Evolutionary conservation across 768 basidiomycete genomes (phyloP).

Genomic region (Suillus tomentosus): DNA sequence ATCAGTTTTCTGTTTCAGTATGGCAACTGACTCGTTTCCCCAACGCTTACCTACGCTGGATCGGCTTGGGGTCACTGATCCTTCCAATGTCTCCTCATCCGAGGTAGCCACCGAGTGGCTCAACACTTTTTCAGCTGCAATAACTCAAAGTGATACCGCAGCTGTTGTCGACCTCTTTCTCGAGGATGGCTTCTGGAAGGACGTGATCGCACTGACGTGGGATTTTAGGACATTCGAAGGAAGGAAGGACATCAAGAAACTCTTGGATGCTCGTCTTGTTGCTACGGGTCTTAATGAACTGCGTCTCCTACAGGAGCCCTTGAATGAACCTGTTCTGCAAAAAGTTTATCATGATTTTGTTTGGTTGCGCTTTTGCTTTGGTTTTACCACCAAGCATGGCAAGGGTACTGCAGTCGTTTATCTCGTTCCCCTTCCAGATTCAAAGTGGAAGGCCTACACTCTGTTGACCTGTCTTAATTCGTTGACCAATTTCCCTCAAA

Average conservation of each 20-base stretch:
- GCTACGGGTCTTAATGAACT: slow-evolving; percentile 23
- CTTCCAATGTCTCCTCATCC: slow-evolving; percentile 19
- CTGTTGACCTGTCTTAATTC: slow-evolving; percentile 63
- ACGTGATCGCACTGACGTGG: slow-evolving; percentile 56
- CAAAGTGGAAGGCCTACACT: slow-evolving; percentile 60
- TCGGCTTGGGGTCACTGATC: slow-evolving; percentile 26
- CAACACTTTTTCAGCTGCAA: slow-evolving; percentile 24
- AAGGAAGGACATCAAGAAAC: slow-evolving; percentile 36
- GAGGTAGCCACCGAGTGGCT: slow-evolving; percentile 30
- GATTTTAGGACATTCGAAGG: slow-evolving; percentile 54
- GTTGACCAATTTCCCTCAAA: slow-evolving; percentile 57
- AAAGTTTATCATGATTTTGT: slow-evolving; percentile 54
- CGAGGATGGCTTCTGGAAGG: slow-evolving; percentile 49
- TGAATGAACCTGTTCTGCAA: slow-evolving; percentile 36
- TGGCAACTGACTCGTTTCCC: slow-evolving; percentile 14
- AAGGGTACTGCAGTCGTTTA: slow-evolving; percentile 54
- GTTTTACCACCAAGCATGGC: slow-evolving; percentile 53
- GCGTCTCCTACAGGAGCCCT: slow-evolving; percentile 21
- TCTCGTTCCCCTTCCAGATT: slow-evolving; percentile 46
- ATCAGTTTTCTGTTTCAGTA: neutral
- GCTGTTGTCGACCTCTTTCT: slow-evolving; percentile 30
- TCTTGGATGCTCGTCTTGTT: slow-evolving; percentile 42
- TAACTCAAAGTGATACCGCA: slow-evolving; percentile 20
- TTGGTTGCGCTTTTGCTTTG: slow-evolving; percentile 59
- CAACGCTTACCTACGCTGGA: slow-evolving; percentile 33